Evolutionary conservation across 768 basidiomycete genomes (phyloP).

Genomic region (Mycena kentingensis): DNA sequence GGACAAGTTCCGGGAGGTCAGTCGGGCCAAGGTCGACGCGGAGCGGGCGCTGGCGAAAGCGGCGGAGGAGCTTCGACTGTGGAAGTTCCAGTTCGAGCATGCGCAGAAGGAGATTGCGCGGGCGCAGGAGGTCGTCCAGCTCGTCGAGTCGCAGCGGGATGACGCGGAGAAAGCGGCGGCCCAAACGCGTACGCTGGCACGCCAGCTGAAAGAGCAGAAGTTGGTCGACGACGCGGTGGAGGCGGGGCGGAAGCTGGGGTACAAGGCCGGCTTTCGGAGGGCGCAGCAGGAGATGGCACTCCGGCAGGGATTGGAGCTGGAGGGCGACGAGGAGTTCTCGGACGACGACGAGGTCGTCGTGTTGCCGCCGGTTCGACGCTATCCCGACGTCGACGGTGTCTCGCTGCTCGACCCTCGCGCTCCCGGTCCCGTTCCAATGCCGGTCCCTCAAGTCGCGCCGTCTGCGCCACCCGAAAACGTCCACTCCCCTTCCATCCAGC

Average conservation of each 20-base stretch:
- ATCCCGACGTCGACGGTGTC: neutral
- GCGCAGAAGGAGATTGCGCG: conserved; percentile 43
- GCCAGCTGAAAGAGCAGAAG: conserved; percentile 40
- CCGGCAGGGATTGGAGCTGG: neutral
- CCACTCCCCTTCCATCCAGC: conserved; percentile 12
- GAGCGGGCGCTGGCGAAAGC: conserved; percentile 23
- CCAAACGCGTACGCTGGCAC: conserved; percentile 38
- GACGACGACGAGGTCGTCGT: conserved; percentile 7
- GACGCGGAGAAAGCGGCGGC: conserved; percentile 45
- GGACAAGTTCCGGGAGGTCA: conserved; percentile 18
- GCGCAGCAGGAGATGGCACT: conserved; percentile 21
- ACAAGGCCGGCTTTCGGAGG: conserved; percentile 41
- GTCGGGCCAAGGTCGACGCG: conserved; percentile 31
- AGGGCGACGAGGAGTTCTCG: conserved; percentile 6
- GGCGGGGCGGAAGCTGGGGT: conserved; percentile 43
- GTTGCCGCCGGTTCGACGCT: neutral
- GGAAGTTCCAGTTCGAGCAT: conserved; percentile 45
- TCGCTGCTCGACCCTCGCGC: conserved; percentile 1
- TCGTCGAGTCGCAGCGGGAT: conserved; percentile 41
- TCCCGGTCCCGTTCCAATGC: conserved; percentile 1
- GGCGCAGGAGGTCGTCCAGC: conserved; percentile 42
- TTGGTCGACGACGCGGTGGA: conserved; percentile 42
- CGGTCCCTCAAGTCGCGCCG: neutral
- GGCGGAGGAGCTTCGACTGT: conserved; percentile 42
- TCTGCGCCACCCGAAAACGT: conserved; percentile 8